These are phyloP conservation scores for Botrytis aclada DNA, from an alignment of 2,329 filamentous ascomycete genomes.

Conservation along the genomic window DNA sequence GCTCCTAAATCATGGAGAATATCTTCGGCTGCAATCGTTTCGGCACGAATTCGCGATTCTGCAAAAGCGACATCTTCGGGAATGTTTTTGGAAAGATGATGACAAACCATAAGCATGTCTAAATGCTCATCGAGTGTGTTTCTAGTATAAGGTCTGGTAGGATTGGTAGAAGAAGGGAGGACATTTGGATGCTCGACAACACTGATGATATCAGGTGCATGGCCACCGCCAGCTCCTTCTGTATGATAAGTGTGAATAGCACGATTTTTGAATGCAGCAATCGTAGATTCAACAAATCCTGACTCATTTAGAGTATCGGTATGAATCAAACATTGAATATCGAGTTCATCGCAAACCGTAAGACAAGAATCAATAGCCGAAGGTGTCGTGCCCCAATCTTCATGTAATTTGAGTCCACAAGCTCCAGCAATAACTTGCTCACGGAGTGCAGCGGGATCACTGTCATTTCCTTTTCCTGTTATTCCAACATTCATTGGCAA, in stretches of 20 bases:
- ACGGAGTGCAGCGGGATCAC: conserved; percentile 63
- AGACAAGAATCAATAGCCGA: conserved; percentile 88
- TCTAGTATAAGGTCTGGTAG: conserved; percentile 81
- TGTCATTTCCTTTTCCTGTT: conserved; percentile 92
- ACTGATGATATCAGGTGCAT: conserved; percentile 92
- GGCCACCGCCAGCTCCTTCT: conserved; percentile 89
- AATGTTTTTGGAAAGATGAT: conserved; percentile 88
- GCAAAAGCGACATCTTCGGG: conserved; percentile 95
- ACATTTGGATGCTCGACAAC: conserved; percentile 89
- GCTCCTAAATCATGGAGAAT: conserved; percentile 92
- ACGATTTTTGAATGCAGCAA: conserved; percentile 78
- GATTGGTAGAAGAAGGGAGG: conserved; percentile 86
- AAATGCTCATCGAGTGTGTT: conserved; percentile 96
- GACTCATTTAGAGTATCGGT: conserved; percentile 96
- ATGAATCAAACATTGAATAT: conserved; percentile 91
- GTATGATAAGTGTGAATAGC: conserved; percentile 97
- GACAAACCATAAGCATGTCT: conserved; percentile 98
- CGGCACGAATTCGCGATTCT: conserved; percentile 87
- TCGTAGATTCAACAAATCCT: conserved; percentile 91
- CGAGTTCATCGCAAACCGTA: conserved; percentile 80
- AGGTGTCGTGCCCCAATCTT: conserved; percentile 93
- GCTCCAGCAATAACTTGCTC: conserved; percentile 82
- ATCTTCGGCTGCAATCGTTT: conserved; percentile 96
- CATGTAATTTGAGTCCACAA: conserved; percentile 89
- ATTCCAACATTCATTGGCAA: conserved; percentile 87